Evolutionary conservation across 306 rosid species (phyloP), one percentile per base, ranked within the genome.

Genomic region (Malus sieversii): DNA sequence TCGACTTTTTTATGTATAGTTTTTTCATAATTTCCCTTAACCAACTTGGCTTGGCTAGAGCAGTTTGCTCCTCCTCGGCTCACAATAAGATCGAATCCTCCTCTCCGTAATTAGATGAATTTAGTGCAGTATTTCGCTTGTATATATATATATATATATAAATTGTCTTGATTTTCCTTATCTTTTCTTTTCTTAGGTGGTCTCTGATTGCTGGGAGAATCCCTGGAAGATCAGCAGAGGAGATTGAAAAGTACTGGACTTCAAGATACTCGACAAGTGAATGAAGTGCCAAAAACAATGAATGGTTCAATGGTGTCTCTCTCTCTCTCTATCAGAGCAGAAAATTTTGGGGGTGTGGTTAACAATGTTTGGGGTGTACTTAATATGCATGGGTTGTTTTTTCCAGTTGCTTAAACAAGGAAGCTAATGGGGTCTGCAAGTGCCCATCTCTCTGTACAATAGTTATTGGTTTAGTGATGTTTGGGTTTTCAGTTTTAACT

Each of bases 151-250:
- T 23, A 23, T 25, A 25, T 25, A 25, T 23, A 23, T 23, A 38
- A 15, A 15, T 4, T 48, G 55, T 14, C 20, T 19, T 4, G 5
- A 48, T 48, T 48, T 48, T 18, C 53, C 53, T 48, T 48, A 4
- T 48, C 53, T 40, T 40, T 15, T 66, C 10, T 25, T 53, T 30
- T 18, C 53, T 65, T 75, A 93, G 98, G 88, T 93, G 98, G 98
- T 82, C 95, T 72, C 84, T 93, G 87, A 90, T 93, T 77, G 98
- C 98, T 86, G 96, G 98, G 68, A 90, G 98, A 86, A 93, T 93
- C 83, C 98, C 98, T 4, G 98, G 98, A 85, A 89, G 98, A 90
- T 83, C 98, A 77, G 97, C 97, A 29, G 98, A 93, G 82, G 98
- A 93, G 84, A 93, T 93, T 81, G 84, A 90, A 79, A 84, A 87